phyloP scores from a whole-genome alignment of 768 basidiomycete genomes.

The Pulveroboletus frians region DNA sequence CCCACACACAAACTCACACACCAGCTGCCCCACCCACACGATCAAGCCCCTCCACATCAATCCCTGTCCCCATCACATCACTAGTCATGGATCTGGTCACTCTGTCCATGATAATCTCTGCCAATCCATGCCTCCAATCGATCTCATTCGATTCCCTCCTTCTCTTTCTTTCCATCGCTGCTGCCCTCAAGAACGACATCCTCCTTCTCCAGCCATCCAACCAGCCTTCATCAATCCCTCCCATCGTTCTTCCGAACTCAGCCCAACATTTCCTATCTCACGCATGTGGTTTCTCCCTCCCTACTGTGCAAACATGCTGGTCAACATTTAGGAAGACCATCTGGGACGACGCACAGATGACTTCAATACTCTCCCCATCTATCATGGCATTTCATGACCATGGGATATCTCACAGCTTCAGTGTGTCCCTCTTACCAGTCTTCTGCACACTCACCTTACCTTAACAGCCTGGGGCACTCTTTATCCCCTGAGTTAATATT shows the following conservation, averaged over 20 bases:
- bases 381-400: background rate
- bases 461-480: too few species aligned
- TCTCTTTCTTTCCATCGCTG: too few species aligned
- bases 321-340: background rate
- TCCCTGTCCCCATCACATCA: background rate
- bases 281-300: background rate
- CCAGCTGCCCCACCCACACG: too few species aligned
- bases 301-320: background rate
- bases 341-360: background rate
- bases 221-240: background rate
- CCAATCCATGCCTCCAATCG: too few species aligned
- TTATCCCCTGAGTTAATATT: too few species aligned
- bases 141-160: too few species aligned
- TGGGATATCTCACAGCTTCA: background rate
- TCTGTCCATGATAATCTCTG: too few species aligned
- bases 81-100: too few species aligned
- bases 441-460: too few species aligned
- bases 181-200: slow-evolving; percentile 1
- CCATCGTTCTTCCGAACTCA: background rate
- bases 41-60: too few species aligned
- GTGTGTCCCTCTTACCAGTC: too few species aligned
- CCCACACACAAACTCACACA: too few species aligned
- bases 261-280: background rate
- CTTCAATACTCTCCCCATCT: background rate
- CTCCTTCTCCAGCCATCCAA: background rate